phyloP scores from a whole-genome alignment of 176 grass and related monocot species.

The Zea luxurians region DNA sequence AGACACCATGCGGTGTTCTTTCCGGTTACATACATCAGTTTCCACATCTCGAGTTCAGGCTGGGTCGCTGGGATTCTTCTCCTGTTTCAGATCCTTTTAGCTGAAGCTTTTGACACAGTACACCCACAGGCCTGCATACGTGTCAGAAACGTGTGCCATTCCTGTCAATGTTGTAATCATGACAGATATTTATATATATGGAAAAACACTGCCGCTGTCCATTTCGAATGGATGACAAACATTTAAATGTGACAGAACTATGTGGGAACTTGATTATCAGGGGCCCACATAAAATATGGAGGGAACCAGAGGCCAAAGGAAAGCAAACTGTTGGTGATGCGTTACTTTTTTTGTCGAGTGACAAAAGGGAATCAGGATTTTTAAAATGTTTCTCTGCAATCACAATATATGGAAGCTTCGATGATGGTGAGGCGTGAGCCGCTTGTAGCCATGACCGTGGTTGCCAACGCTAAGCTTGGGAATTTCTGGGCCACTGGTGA shows the following conservation, averaged over 20 bases:
- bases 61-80: conserved; percentile 3
- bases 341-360: background rate
- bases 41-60: conserved; percentile 13
- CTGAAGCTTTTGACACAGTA: conserved; percentile 24
- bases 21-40: background rate
- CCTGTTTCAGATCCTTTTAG: conserved; percentile 37
- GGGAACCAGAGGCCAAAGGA: background rate
- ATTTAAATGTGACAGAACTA: conserved; percentile 24
- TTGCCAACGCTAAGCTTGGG: background rate
- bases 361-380: background rate
- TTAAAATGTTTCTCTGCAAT: background rate
- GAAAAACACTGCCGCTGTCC: conserved; percentile 30
- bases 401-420: background rate
- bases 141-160: conserved; percentile 34
- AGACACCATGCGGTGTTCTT: conserved; percentile 19
- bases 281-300: background rate
- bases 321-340: background rate
- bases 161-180: conserved; percentile 42
- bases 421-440: background rate
- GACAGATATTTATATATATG: conserved; percentile 31
- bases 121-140: conserved; percentile 43
- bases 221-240: conserved; percentile 28
- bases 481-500: too few species aligned
- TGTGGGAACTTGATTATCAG: background rate
- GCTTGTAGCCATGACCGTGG: background rate